Evolutionary conservation across 441 rosid species (phyloP), one percentile per base, ranked within the genome.

Genomic region (Kokia cookei): DNA sequence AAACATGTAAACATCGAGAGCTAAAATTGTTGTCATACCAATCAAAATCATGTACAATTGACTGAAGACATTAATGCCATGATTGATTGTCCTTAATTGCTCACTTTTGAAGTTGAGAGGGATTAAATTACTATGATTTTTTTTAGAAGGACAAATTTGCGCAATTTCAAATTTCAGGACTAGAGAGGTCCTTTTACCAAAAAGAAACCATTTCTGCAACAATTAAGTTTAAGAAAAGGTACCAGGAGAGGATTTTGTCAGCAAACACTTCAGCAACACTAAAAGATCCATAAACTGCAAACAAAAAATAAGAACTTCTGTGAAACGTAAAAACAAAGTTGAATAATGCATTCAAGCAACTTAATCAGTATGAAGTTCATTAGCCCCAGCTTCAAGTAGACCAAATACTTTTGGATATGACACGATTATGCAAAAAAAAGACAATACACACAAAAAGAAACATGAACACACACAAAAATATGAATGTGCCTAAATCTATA

Each of bases 211-310:
- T 19, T 40, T n/a, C 43, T 13, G 42, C 57, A 65, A 74, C 7
- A 51, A 2, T 54, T 37, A 17, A 61, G 48, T 53, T 32, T 10
- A 11, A 17, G 54, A 60, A 63, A 10, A 22, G 50, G 19, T 81
- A 90, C 90, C 94, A 90, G 19, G 75, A 83, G 51, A 90, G 80
- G 40, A 86, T 74, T 78, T 88, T 88, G 81, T 90, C 94, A 0
- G 90, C 51, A 73, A 85, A 83, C 50, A 81, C 82, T 85, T 90
- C 94, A 0, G 76, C 86, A 50, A 88, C 72, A 40, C 82, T 83
- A 78, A 88, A 86, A 71, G 90, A 82, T 82, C 94, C 94, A 83
- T 86, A 90, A 29, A 86, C 94, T 90, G 86, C 86, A 88, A 79
- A 11, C 11, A 42, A 51, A 29, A 43, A 75, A 53, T 2, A 64